Evolutionary conservation across 1,139 yeast species (phyloP).

Genomic region (Saccharomyces hybrid): DNA sequence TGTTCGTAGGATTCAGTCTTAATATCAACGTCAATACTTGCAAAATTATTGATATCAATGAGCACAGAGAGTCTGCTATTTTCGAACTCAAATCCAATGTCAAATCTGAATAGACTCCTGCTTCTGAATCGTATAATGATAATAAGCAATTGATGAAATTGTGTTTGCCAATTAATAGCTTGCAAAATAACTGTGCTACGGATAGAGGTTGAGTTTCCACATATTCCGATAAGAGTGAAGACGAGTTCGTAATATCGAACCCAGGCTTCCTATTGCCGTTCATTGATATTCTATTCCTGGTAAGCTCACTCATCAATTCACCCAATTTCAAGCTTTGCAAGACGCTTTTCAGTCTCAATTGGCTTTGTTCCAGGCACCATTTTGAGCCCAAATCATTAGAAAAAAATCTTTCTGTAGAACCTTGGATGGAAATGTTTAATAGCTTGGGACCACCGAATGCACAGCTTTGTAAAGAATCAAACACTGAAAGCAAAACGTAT

Average conservation of each 20-base stretch:
- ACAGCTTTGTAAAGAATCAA: slow-evolving; percentile 51
- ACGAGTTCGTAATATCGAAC: neutral
- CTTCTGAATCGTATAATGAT: slow-evolving; percentile 9
- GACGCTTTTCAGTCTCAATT: slow-evolving; percentile 16
- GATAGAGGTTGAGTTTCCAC: slow-evolving; percentile 8
- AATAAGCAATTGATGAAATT: slow-evolving; percentile 17
- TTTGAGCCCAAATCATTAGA: slow-evolving; percentile 8
- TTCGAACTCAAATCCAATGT: slow-evolving; percentile 6
- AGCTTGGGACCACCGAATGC: slow-evolving; percentile 51
- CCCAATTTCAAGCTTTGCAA: slow-evolving; percentile 24
- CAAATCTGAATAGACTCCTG: slow-evolving; percentile 5
- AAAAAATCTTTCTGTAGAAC: slow-evolving; percentile 17
- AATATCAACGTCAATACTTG: slow-evolving; percentile 21
- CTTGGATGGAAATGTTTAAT: slow-evolving; percentile 28
- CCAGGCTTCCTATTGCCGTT: neutral
- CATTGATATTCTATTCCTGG: slow-evolving; percentile 20
- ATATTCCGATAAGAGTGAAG: slow-evolving; percentile 1
- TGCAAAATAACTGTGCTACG: slow-evolving; percentile 16
- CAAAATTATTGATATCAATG: slow-evolving; percentile 19
- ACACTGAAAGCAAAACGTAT: slow-evolving; percentile 41
- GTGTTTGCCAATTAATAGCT: slow-evolving; percentile 19
- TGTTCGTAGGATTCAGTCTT: slow-evolving; percentile 28
- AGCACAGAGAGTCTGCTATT: slow-evolving; percentile 18
- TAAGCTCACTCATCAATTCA: slow-evolving; percentile 20
- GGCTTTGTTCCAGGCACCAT: slow-evolving; percentile 27